Evolutionary conservation across 352 stramenopile genomes (phyloP), one percentile per base, ranked within the genome.

Genomic region (Phytopythium kandeliae): DNA sequence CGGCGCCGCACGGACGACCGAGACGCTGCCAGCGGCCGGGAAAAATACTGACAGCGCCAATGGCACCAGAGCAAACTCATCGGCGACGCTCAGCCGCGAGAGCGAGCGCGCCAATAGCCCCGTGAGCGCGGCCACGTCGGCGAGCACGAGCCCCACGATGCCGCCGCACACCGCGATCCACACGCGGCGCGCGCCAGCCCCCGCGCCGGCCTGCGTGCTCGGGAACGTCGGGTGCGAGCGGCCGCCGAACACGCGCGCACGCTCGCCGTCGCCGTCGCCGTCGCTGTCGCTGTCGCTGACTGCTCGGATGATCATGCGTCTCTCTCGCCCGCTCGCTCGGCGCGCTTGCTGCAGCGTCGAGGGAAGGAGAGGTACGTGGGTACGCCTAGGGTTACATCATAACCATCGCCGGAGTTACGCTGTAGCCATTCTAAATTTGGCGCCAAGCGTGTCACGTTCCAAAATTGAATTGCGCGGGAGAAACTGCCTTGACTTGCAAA

Each of bases 301-400:
- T 1, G 81, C 76, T 19, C 81, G 81, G 48, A 92, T 73, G 69
- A 92, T 92, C 81, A 92, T 92, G n/a, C n/a, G n/a, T n/a, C n/a
- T n/a, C n/a, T n/a, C n/a, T n/a, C n/a, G n/a, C n/a, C n/a, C n/a
- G n/a, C n/a, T n/a, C n/a, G n/a, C n/a, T n/a, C n/a, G n/a, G n/a
- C n/a, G n/a, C n/a, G n/a, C n/a, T n/a, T n/a, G n/a, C n/a, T n/a
- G n/a, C n/a, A n/a, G n/a, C n/a, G n/a, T n/a, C n/a, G n/a, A n/a
- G n/a, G n/a, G n/a, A n/a, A n/a, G n/a, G n/a, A n/a, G n/a, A n/a
- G n/a, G n/a, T n/a, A n/a, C n/a, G n/a, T n/a, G n/a, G n/a, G n/a
- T n/a, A n/a, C n/a, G n/a, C n/a, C n/a, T n/a, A n/a, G n/a, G n/a
- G n/a, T n/a, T n/a, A n/a, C n/a, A n/a, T n/a, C n/a, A n/a, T n/a